Evolutionary conservation across 768 basidiomycete species (phyloP), one percentile per base, ranked within the genome.

Genomic region (Lactarius sp.): DNA sequence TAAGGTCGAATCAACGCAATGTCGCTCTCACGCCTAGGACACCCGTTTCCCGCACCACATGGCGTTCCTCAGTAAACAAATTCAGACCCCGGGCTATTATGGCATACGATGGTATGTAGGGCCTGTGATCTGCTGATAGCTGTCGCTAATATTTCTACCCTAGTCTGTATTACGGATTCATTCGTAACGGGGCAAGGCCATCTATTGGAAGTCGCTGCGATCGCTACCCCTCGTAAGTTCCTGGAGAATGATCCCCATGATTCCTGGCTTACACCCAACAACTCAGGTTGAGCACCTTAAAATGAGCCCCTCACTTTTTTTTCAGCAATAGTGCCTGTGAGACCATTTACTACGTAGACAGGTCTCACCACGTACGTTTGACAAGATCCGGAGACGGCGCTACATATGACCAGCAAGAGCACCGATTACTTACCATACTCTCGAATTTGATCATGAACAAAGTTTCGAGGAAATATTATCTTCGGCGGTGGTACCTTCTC

Each of bases 141-240:
- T 6, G 22, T 52, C 13, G 1, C 47, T 61, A 36, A 62, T 18
- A 36, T 13, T 13, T 18, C 18, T 5, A 14, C 14, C 7, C 9
- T 39, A 55, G 61, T 66, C n/a, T 46, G 65, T 12, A 59, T n/a
- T n/a, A n/a, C n/a, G 13, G 61, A 63, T 39, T 42, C 27, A 2
- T 62, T 62, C 8, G 36, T 62, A 31, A 50, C 52, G n/a, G 42
- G 22, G 41, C 41, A 57, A 41, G 64, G 50, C 1, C 49, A 65
- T 14, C 33, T 61, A 14, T 36, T 57, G 16, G 63, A 65, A 53
- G 64, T 65, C 13, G 64, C 64, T 22, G 50, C 60, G 8, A 61
- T 65, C 13, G 60, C 44, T 9, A 58, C 61, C 6, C 56, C 27
- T 27, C 33, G 65, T 66, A 34, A 66, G 56, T 51, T n/a, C 18